A percentile compares a stretch with the other conserved stretches of the same genome.
These are phyloP conservation scores for Barbatosphaeria neglecta DNA, from an alignment of 495 filamentous ascomycete species.

Conservation along the genomic window DNA sequence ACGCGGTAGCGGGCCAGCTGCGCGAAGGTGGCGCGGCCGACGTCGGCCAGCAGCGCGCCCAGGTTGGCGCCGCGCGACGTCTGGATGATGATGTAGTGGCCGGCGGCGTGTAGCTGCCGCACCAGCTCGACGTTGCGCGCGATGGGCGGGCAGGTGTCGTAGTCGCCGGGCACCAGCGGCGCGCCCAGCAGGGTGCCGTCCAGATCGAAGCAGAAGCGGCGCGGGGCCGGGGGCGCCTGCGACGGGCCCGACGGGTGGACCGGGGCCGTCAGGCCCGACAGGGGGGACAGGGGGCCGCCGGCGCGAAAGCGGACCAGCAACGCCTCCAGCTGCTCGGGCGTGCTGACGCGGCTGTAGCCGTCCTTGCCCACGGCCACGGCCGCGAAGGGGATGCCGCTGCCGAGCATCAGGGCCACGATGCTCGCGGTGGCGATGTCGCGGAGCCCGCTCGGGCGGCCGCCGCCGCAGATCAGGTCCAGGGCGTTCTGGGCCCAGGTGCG, in stretches of 20 bases:
- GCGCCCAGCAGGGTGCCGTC: slow-evolving; percentile 4
- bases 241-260: no score
- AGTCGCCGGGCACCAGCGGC: slow-evolving; percentile 2
- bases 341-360: slow-evolving; percentile 5
- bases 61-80: slow-evolving; percentile 2
- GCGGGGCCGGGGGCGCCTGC: no score
- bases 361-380: slow-evolving; percentile 1
- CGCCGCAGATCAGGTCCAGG: slow-evolving; percentile 2
- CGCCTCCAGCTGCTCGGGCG: slow-evolving; percentile 3
- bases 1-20: slow-evolving; percentile 5
- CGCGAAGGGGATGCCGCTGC: slow-evolving; percentile 1
- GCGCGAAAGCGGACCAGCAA: slow-evolving; percentile 2
- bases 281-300: no score
- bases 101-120: slow-evolving; percentile 3
- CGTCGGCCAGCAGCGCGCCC: slow-evolving; percentile 3
- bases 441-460: neutral
- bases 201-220: slow-evolving; percentile 5
- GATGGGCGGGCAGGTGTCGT: slow-evolving; percentile 4
- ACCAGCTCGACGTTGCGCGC: slow-evolving; percentile 2
- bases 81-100: slow-evolving; percentile 5
- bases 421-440: slow-evolving; percentile 3
- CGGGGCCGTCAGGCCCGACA: no score
- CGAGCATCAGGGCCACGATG: slow-evolving; percentile 3
- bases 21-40: slow-evolving; percentile 3
- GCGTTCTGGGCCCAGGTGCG: neutral